Evolutionary conservation across 306 rosid genomes (phyloP).

Genomic region (Gillenia trifoliata): DNA sequence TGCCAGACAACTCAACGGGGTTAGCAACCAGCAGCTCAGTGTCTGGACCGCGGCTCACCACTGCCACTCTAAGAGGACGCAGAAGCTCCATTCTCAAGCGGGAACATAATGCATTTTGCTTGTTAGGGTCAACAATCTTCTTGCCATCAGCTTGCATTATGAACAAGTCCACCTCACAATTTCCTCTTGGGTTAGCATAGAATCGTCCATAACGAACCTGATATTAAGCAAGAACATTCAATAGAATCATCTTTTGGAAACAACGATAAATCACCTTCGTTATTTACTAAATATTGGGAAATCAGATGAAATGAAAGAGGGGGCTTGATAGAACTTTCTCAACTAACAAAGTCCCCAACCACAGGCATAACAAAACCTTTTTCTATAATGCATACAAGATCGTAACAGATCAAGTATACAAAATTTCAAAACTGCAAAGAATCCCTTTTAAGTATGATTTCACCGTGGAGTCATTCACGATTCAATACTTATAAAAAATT

Average conservation of each 20-base stretch:
- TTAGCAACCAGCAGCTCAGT: constrained; percentile 60
- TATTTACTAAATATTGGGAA: background rate
- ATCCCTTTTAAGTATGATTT: too few relatives aligned
- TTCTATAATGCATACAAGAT: too few relatives aligned
- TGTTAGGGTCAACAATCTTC: constrained; percentile 40
- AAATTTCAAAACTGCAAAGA: too few relatives aligned
- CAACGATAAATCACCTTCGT: background rate
- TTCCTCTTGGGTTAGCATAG: constrained; percentile 34
- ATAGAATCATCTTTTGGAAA: background rate
- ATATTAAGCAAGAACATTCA: background rate
- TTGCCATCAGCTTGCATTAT: constrained; percentile 47
- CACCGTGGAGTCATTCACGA: too few relatives aligned
- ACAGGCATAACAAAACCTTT: too few relatives aligned
- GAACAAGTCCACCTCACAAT: constrained; percentile 46
- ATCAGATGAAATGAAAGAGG: too few relatives aligned
- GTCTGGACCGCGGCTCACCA: constrained; percentile 55
- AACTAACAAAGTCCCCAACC: too few relatives aligned
- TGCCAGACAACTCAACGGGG: constrained; percentile 56
- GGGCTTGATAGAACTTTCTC: too few relatives aligned
- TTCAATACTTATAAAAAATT: too few relatives aligned
- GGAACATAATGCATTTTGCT: constrained; percentile 40
- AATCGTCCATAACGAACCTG: constrained; percentile 52
- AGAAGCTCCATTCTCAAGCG: constrained; percentile 52
- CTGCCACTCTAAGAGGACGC: constrained; percentile 46
- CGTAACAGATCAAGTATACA: too few relatives aligned